These are phyloP conservation scores for Exophiala calicioides DNA, from an alignment of 2,329 filamentous ascomycete species.

Conservation along the genomic window DNA sequence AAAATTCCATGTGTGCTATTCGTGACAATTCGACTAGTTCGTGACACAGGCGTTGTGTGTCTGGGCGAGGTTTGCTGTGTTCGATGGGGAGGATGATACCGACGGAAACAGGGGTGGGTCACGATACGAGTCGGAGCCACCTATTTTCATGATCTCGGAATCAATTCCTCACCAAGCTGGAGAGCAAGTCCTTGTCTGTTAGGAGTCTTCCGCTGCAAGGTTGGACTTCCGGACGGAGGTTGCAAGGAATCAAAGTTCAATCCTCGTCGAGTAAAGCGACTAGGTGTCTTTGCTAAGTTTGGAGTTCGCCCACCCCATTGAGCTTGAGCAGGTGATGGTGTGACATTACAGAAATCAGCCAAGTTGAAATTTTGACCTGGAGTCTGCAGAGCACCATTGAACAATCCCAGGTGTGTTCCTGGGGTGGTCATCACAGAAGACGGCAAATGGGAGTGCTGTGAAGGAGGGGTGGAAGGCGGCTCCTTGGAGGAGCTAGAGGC, in stretches of 20 bases:
- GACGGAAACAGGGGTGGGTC: too few species aligned
- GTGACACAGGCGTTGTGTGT: constrained; percentile 18
- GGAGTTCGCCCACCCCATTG: constrained; percentile 68
- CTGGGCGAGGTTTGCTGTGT: constrained; percentile 5
- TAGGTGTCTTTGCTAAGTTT: constrained; percentile 66
- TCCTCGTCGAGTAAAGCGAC: constrained; percentile 69
- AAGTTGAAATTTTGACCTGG: constrained; percentile 89
- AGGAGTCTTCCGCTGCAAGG: constrained; percentile 24
- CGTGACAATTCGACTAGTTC: constrained; percentile 24
- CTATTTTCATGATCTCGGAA: constrained; percentile 27
- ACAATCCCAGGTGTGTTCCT: constrained; percentile 63
- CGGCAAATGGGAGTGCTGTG: constrained; percentile 58
- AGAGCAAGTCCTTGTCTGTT: constrained; percentile 55
- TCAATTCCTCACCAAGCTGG: constrained; percentile 66
- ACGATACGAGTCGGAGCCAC: too few species aligned
- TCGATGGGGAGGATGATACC: too few species aligned
- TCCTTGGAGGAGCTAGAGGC: constrained; percentile 53
- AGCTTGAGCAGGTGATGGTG: constrained; percentile 88
- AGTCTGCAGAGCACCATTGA: constrained; percentile 80
- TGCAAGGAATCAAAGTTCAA: constrained; percentile 80
- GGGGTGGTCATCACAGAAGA: constrained; percentile 57
- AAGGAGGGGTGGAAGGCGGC: constrained; percentile 74
- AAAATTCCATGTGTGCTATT: constrained; percentile 25
- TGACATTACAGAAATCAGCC: constrained; percentile 95
- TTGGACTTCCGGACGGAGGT: constrained; percentile 47